Conservation (phyloP, 225 moss, liverwort and hornwort genomes). For the Marchantia polymorpha region DNA sequence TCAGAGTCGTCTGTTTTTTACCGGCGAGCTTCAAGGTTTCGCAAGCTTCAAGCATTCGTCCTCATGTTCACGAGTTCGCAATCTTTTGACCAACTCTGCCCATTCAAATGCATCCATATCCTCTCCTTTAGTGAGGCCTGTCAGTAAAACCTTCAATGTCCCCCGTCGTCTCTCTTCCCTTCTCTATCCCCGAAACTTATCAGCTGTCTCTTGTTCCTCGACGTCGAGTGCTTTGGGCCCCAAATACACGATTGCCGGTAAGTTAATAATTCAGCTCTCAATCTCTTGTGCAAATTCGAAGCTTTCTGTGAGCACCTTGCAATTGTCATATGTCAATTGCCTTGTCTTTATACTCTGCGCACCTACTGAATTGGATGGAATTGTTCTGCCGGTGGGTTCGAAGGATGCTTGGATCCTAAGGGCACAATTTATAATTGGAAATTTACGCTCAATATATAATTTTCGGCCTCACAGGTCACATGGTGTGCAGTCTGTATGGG, state of each 20-base stretch:
- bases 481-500: not conserved
- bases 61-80: conserved; percentile 3
- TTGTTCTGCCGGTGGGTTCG: no score
- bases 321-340: no score
- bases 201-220: not conserved
- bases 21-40: conserved; percentile 3
- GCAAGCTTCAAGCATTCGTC: not conserved
- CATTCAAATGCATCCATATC: not conserved
- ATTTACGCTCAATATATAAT: no score
- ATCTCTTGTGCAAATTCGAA: not conserved
- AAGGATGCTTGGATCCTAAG: no score
- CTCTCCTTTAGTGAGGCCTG: not conserved
- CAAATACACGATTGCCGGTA: conserved; percentile 4
- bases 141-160: not conserved
- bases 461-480: no score
- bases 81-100: not conserved
- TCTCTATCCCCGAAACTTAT: conserved; percentile 6
- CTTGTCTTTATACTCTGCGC: no score
- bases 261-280: not conserved
- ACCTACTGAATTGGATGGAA: no score
- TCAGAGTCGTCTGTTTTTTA: conserved; percentile 25
- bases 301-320: no score
- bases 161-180: not conserved
- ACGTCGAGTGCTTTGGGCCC: not conserved
- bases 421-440: no score